Conservation (phyloP, 495 filamentous ascomycete species). For the Annulohypoxylon nitens region DNA sequence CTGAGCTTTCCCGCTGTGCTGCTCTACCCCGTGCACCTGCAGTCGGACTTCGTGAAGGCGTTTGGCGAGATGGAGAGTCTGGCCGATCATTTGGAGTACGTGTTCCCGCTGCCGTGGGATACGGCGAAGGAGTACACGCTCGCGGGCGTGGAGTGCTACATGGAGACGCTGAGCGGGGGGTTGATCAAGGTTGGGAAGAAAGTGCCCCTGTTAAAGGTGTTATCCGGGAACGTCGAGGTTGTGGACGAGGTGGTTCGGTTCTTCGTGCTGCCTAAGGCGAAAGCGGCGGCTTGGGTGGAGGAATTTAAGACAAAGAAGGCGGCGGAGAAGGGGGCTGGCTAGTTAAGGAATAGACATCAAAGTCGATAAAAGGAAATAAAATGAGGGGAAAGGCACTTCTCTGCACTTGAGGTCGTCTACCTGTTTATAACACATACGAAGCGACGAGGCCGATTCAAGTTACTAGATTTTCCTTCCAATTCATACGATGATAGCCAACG, state of each 20-base stretch:
- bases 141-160: conserved; percentile 83
- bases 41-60: conserved; percentile 90
- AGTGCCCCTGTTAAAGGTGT: conserved; percentile 76
- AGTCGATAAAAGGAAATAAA: conserved; percentile 16
- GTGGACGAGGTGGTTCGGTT: conserved; percentile 87
- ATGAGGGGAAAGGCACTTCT: neutral
- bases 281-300: conserved; percentile 78
- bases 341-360: neutral
- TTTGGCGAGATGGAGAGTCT: conserved; percentile 80
- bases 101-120: conserved; percentile 91
- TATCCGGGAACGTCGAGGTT: conserved; percentile 85
- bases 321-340: conserved; percentile 49
- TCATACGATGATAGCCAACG: neutral
- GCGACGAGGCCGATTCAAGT: neutral
- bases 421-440: neutral
- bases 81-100: conserved; percentile 79
- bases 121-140: conserved; percentile 71
- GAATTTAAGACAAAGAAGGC: conserved; percentile 83
- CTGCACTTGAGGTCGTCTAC: neutral
- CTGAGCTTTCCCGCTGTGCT: conserved; percentile 84
- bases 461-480: conserved; percentile 16
- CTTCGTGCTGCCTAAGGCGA: conserved; percentile 78
- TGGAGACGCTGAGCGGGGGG: conserved; percentile 84
- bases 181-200: conserved; percentile 93
- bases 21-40: conserved; percentile 80